These are phyloP conservation scores for Aspergillus sclerotioniger DNA, from an alignment of 495 filamentous ascomycete species.

Conservation along the genomic window DNA sequence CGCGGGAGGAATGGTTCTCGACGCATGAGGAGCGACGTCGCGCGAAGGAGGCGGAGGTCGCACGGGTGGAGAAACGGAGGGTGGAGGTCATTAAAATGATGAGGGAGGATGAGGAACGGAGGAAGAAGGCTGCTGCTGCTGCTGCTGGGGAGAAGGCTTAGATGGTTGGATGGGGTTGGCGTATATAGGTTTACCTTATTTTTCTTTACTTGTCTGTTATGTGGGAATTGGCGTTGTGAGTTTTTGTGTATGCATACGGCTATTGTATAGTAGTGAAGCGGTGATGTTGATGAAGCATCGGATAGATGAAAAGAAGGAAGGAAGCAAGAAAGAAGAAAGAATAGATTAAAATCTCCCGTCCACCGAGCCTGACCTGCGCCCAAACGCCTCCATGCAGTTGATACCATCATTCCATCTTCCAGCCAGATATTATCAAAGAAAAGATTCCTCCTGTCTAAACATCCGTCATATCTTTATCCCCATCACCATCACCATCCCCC, in stretches of 20 bases:
- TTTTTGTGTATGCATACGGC: neutral
- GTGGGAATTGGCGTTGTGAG: neutral
- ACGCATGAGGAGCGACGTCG: conserved; percentile 62
- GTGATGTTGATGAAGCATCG: neutral
- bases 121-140: conserved; percentile 20
- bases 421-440: neutral
- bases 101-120: conserved; percentile 51
- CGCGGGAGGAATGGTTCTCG: conserved; percentile 91
- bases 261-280: conserved; percentile 5
- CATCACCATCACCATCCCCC: conserved; percentile 32
- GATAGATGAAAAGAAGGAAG: neutral
- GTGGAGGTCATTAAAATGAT: conserved; percentile 52
- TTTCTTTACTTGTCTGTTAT: neutral
- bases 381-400: neutral
- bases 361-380: neutral
- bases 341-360: conserved; percentile 3
- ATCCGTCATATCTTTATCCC: conserved; percentile 52
- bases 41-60: conserved; percentile 60
- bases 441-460: conserved; percentile 23
- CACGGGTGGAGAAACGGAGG: conserved; percentile 42
- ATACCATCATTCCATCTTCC: neutral
- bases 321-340: neutral
- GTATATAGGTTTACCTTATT: conserved; percentile 5
- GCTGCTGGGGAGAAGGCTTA: neutral
- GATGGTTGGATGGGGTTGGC: neutral